Percentiles rank a stretch among this genome's conserved stretches.
Conservation (phyloP, 2,329 filamentous ascomycete species). For the Trichophyton benhamiae region DNA sequence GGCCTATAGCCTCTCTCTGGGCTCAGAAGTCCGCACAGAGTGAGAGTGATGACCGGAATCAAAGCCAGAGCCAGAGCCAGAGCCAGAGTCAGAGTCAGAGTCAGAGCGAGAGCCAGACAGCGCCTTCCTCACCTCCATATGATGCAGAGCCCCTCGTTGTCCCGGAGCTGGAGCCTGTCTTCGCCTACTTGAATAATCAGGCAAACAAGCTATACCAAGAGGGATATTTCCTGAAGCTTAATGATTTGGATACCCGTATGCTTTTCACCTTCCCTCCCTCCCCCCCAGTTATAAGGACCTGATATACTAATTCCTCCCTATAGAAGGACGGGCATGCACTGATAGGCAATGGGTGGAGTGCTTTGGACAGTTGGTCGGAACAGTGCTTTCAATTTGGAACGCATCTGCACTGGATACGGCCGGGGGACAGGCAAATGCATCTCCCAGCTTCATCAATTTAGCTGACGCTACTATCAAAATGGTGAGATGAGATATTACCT, state of each 20-base stretch:
- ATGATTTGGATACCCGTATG: conserved; percentile 85
- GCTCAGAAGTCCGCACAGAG: not conserved
- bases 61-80: not conserved
- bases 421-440: conserved; percentile 69
- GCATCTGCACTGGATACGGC: conserved; percentile 80
- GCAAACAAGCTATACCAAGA: conserved; percentile 95
- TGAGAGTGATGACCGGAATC: not conserved
- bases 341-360: conserved; percentile 92
- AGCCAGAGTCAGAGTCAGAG: not conserved
- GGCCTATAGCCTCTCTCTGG: not conserved
- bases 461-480: conserved; percentile 97
- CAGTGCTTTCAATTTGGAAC: conserved; percentile 91
- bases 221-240: conserved; percentile 92
- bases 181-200: conserved; percentile 86
- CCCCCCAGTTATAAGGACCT: not conserved
- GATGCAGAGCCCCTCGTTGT: not conserved
- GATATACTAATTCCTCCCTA: conserved; percentile 20
- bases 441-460: conserved; percentile 89
- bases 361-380: conserved; percentile 92
- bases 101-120: not conserved
- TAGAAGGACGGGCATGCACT: conserved; percentile 73
- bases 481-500: conserved; percentile 47
- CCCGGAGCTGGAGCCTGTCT: conserved; percentile 87
- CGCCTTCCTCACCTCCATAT: not conserved
- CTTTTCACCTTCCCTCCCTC: conserved; percentile 17